Evolutionary conservation across 768 basidiomycete species (phyloP), one percentile per base, ranked within the genome.

Genomic region (Cystobasidium onofrii): DNA sequence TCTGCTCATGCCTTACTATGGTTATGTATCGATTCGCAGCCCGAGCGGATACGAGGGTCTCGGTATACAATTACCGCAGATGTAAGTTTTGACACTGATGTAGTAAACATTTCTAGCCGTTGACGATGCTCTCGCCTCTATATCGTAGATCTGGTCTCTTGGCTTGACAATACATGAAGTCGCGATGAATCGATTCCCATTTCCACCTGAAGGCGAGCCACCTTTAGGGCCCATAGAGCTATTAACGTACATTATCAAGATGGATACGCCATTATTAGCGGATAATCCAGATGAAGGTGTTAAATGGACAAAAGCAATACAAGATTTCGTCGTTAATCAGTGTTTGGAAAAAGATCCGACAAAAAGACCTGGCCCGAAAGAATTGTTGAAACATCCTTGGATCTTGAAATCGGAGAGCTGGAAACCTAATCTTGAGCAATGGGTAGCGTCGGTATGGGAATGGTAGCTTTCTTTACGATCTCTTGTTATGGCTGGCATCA

Each of bases 121-220:
- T n/a, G 39, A 6, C 52, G n/a, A 70, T 29, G 27, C 44, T n/a
- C n/a, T n/a, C n/a, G n/a, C n/a, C n/a, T 17, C 23, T 91, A 73
- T 55, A 13, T 91, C 94, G 43, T 94, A 99, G 80, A 94, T 99
- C 27, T 99, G 96, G 96, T 97, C 94, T 0, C 89, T 92, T 17
- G 96, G 95, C 27, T 89, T 99, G 55, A 90, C 93, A 0, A 85
- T 99, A 39, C 85, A 98, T 77, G 96, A 98, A 82, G 86, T 99
- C 27, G 90, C 94, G 4, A 87, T 91, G 79, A 96, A 95, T 78
- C 87, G 90, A 50, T 97, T 96, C 84, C 96, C 96, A 12, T 98
- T 96, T 83, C 90, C 93, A 1, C 74, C 77, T 0, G 77, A 78
- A 12, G 81, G 80, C 39, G 76, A 83, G 72, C 87, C 86, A 43